Evolutionary conservation across 495 filamentous ascomycete species (phyloP).

Genomic region (Viridothelium virens): DNA sequence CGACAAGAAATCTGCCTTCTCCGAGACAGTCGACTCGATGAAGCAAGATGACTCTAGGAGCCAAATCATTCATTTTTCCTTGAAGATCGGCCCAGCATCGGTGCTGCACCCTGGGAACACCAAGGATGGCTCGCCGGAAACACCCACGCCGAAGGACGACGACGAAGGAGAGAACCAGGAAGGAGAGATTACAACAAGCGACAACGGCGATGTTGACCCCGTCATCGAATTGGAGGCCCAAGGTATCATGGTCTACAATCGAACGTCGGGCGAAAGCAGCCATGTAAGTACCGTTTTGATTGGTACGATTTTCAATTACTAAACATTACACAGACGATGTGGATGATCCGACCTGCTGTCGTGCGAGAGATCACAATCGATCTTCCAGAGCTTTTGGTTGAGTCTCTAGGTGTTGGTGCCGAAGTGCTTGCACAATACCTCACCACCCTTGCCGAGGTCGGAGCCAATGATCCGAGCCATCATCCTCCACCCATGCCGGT

Average conservation of each 20-base stretch:
- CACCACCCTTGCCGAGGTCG: conserved; percentile 78
- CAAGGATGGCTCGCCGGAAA: conserved; percentile 19
- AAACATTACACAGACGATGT: conserved; percentile 71
- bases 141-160: conserved; percentile 6
- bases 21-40: conserved; percentile 77
- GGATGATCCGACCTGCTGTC: conserved; percentile 95
- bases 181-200: conserved; percentile 37
- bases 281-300: conserved; percentile 57
- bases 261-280: conserved; percentile 73
- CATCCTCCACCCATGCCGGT: conserved; percentile 84
- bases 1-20: conserved; percentile 68
- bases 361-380: conserved; percentile 90
- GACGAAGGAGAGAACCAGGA: conserved; percentile 29
- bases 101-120: conserved; percentile 37
- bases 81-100: conserved; percentile 66
- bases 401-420: conserved; percentile 86
- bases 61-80: conserved; percentile 79
- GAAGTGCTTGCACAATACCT: conserved; percentile 91
- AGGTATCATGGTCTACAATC: conserved; percentile 95
- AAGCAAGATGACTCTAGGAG: conserved; percentile 87
- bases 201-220: conserved; percentile 37
- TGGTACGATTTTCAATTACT: conserved; percentile 1
- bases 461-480: conserved; percentile 68
- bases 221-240: conserved; percentile 83
- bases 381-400: conserved; percentile 81